Conservation (phyloP, 805 yeast species). For the Schizosaccharomyces japonicus region DNA sequence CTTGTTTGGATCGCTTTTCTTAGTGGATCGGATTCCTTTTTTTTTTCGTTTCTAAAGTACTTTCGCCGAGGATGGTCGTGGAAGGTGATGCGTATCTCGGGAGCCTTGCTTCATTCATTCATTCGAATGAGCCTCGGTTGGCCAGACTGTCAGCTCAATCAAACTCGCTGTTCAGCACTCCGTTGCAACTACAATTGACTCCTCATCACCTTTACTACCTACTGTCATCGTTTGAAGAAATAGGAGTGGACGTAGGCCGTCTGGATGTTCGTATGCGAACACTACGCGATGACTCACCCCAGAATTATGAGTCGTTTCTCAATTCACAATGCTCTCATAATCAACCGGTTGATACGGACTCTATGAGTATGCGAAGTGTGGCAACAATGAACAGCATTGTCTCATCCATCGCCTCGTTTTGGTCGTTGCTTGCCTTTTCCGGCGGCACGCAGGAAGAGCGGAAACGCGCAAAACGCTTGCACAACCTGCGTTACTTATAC, state of each 20-base stretch:
- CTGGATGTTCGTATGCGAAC: constrained; percentile 34
- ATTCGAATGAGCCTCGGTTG: constrained; percentile 14
- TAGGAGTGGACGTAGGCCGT: constrained; percentile 33
- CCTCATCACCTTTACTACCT: constrained; percentile 40
- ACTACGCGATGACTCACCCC: constrained; percentile 27
- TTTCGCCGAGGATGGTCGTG: too few species aligned
- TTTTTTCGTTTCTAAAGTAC: too few species aligned
- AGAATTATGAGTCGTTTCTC: constrained; percentile 32
- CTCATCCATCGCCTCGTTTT: constrained; percentile 23
- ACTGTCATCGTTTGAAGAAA: constrained; percentile 30
- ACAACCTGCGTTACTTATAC: constrained; percentile 24
- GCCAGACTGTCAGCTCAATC: constrained; percentile 1
- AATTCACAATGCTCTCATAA: constrained; percentile 11
- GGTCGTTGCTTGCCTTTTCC: constrained; percentile 15
- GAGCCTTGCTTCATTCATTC: constrained; percentile 13
- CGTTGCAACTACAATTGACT: constrained; percentile 27
- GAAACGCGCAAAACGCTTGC: constrained; percentile 15
- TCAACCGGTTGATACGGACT: constrained; percentile 5
- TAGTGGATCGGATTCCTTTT: too few species aligned
- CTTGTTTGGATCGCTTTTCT: too few species aligned
- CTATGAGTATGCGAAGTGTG: constrained; percentile 12
- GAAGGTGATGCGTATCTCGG: constrained; percentile 13
- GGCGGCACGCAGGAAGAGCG: background rate
- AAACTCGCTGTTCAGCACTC: background rate
- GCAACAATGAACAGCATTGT: constrained; percentile 16